A percentile compares a stretch with the other conserved stretches of the same genome.
Evolutionary conservation across 2,329 filamentous ascomycete species (phyloP).

Genomic region (Aspergillus sp.): DNA sequence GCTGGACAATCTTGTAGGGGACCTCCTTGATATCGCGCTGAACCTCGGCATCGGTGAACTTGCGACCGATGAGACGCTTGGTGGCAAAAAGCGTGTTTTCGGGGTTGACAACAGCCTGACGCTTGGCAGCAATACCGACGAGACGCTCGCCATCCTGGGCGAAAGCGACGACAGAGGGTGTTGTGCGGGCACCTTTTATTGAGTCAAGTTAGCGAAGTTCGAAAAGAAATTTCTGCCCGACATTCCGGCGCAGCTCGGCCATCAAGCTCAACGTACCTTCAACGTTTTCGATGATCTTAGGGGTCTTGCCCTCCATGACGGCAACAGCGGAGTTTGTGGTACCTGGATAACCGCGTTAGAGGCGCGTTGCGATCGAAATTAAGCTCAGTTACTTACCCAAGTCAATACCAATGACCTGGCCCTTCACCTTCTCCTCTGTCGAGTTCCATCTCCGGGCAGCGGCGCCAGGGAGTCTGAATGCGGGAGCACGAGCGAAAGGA

Average conservation of each 20-base stretch:
- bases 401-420: constrained; percentile 97
- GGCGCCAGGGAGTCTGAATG: constrained; percentile 71
- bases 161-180: constrained; percentile 93
- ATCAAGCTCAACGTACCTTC: constrained; percentile 66
- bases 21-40: constrained; percentile 98
- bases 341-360: constrained; percentile 50
- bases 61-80: constrained; percentile 97
- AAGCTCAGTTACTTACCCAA: constrained; percentile 66
- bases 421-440: constrained; percentile 80
- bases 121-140: constrained; percentile 96
- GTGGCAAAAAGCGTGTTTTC: constrained; percentile 98
- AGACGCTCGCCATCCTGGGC: constrained; percentile 93
- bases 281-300: constrained; percentile 96
- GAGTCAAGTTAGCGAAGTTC: constrained; percentile 21
- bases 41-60: constrained; percentile 91
- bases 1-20: constrained; percentile 97
- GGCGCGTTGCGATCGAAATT: background rate
- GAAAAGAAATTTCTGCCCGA: background rate
- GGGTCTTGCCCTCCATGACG: constrained; percentile 94
- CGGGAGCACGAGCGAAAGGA: constrained; percentile 69
- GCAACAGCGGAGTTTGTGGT: constrained; percentile 98
- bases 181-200: constrained; percentile 76
- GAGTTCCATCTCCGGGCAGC: constrained; percentile 66
- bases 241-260: background rate
- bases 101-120: constrained; percentile 96